Evolutionary conservation across 2,329 filamentous ascomycete genomes (phyloP), one percentile per base, ranked within the genome.

Genomic region (Colletotrichum sp.): DNA sequence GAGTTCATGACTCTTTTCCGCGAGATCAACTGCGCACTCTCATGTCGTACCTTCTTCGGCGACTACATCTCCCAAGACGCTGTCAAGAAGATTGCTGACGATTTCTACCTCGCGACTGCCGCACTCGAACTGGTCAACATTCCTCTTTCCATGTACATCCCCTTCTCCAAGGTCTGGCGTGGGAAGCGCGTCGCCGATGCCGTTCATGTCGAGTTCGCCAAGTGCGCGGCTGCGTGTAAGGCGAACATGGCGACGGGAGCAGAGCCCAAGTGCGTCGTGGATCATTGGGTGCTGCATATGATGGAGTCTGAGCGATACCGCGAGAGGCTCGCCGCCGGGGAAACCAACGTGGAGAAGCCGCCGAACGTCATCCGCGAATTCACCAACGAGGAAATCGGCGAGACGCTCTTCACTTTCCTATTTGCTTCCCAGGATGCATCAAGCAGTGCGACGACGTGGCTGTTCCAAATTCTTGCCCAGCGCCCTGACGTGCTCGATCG

Each of bases 91-190:
- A 94, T 96, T 74, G 93, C 94, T 21, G 92, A 95, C 81, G 94
- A 96, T 84, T 96, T 94, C 84, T 96, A 95, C 84, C 88, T 92
- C 76, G 93, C 94, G 80, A 96, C 94, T 6, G 94, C 92, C 26
- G 94, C 95, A 1, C 89, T 96, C 59, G 94, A 96, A 83, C 89
- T 96, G 26, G 94, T 96, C 86, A 96, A 96, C 85, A 92, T 96
- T 80, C 94, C 94, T 5, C 72, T 88, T 1, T 87, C 86, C 1
- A 91, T 96, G 81, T 95, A 95, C 79, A 84, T 96, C 16, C 94
- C 94, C 1, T 95, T 90, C 84, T 95, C 93, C 71, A 95, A 95
- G 86, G 90, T 90, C 5, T 96, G 94, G 94, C 91, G 92, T 72
- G 94, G 94, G 62, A 95, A 95, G 86, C 94, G 94, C 80, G 91